These are phyloP conservation scores for Vaccinium macrocarpon DNA, from an alignment of 148 eudicot genomes.

Conservation along the genomic window DNA sequence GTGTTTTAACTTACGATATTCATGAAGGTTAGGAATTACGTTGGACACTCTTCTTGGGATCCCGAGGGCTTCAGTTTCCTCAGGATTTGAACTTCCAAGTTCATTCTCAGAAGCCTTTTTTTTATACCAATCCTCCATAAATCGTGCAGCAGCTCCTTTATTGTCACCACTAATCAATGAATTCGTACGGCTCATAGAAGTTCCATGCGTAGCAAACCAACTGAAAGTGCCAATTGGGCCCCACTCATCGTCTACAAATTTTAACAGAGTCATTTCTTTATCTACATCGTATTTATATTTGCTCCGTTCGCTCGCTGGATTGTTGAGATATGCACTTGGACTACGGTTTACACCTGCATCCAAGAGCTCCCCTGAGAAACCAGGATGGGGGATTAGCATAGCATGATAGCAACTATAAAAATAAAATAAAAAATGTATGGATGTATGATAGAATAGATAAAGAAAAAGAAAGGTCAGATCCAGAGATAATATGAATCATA, in stretches of 20 bases:
- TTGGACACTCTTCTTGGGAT: slow-evolving; percentile 73
- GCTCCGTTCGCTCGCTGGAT: slow-evolving; percentile 70
- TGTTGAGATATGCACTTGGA: slow-evolving; percentile 91
- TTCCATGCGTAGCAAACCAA: slow-evolving; percentile 99
- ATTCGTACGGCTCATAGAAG: slow-evolving; percentile 97
- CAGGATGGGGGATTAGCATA: neutral
- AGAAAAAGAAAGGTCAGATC: slow-evolving; percentile 7
- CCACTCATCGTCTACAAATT: slow-evolving; percentile 94
- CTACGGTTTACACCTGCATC: slow-evolving; percentile 87
- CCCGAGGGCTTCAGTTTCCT: slow-evolving; percentile 22
- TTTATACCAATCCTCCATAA: slow-evolving; percentile 97
- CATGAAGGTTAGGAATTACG: slow-evolving; percentile 51
- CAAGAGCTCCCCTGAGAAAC: slow-evolving; percentile 73
- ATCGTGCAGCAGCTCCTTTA: slow-evolving; percentile 96
- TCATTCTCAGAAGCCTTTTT: slow-evolving; percentile 35
- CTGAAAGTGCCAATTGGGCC: slow-evolving; percentile 92
- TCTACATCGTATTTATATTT: slow-evolving; percentile 87
- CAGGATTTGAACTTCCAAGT: slow-evolving; percentile 25
- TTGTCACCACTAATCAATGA: slow-evolving; percentile 92
- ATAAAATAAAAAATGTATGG: neutral
- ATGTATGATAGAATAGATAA: slow-evolving; percentile 6
- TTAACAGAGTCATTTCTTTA: slow-evolving; percentile 87
- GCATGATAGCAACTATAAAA: neutral
- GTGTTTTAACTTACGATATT: slow-evolving; percentile 54
- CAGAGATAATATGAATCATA: neutral